Percentiles rank a stretch among this genome's conserved stretches.
Evolutionary conservation across 176 grass and related monocot genomes (phyloP).

Genomic region (Typha latifolia): DNA sequence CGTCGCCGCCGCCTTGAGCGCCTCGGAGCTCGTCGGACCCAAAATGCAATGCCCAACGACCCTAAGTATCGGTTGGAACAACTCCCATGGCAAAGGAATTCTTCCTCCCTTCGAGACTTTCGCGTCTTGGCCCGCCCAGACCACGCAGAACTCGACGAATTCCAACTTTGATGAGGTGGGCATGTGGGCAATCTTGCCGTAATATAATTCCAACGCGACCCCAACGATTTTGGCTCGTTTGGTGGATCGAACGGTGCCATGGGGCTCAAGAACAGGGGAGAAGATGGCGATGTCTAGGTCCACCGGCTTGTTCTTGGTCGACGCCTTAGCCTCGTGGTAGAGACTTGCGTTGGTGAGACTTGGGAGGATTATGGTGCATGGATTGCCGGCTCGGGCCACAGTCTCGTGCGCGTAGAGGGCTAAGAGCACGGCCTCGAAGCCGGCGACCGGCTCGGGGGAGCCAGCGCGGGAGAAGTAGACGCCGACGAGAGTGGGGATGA

Average conservation of each 20-base stretch:
- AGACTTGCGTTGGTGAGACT: slow-evolving; percentile 45
- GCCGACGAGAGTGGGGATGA: slow-evolving; percentile 46
- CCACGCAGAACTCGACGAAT: slow-evolving; percentile 65
- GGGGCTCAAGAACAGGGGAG: slow-evolving; percentile 52
- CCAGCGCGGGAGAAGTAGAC: slow-evolving; percentile 58
- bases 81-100: slow-evolving; percentile 75
- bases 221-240: slow-evolving; percentile 56
- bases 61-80: slow-evolving; percentile 56
- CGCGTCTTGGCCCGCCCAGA: slow-evolving; percentile 34
- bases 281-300: slow-evolving; percentile 32
- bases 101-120: slow-evolving; percentile 17
- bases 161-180: slow-evolving; percentile 57
- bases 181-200: slow-evolving; percentile 54
- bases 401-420: slow-evolving; percentile 57
- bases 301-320: slow-evolving; percentile 23
- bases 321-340: slow-evolving; percentile 45
- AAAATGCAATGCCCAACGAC: slow-evolving; percentile 68
- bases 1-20: slow-evolving; percentile 38
- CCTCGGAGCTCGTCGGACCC: slow-evolving; percentile 26
- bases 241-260: slow-evolving; percentile 52
- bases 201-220: slow-evolving; percentile 65
- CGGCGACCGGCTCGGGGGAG: slow-evolving; percentile 42
- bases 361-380: slow-evolving; percentile 40
- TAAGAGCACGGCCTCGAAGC: slow-evolving; percentile 81
- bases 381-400: slow-evolving; percentile 30